Evolutionary conservation across 2,329 filamentous ascomycete genomes (phyloP), one percentile per base, ranked within the genome.

Genomic region (Juglanconis oblonga): DNA sequence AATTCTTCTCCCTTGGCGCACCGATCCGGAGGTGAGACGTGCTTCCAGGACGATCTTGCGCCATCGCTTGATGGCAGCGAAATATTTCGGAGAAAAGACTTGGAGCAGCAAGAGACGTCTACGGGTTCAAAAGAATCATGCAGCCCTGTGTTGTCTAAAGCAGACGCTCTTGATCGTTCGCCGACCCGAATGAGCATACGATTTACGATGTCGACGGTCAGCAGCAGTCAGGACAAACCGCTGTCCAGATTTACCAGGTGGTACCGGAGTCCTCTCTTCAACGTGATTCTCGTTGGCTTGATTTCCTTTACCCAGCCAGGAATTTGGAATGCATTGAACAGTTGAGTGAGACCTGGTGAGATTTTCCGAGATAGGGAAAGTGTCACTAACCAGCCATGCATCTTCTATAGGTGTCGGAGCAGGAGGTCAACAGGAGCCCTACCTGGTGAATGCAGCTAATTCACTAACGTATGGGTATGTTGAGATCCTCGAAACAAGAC

Each of bases 241-340:
- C 55, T 72, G 3, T 72, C 71, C 0, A 62, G 62, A 11, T 70
- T 73, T 59, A 73, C 69, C 52, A 60, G 69, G 9, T 73, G 70
- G 69, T 80, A 77, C 64, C 74, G 78, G 14, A 77, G 76, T 48
- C 78, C 78, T 4, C 67, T 80, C 1, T 80, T 77, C 68, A 77
- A 80, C 59, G 77, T 77, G 53, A 74, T 79, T 44, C 59, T 80
- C 17, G 74, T 79, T 4, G 78, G 78, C 24, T 62, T 75, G 51
- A 75, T 74, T 24, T 74, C 73, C 4, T 80, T 80, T 65, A 77
- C 76, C 1, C 76, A 78, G 45, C 77, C 77, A 0, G 78, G 77
- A 2, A 77, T 80, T 29, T 80, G 77, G 77, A 79, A 76, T 58
- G 78, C 77, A 3, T 67, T 80, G 14, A 78, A 79, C 63, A 71